A percentile compares a stretch with the other conserved stretches of the same genome.
phyloP scores from a whole-genome alignment of 169 alveolate species.

The Eimeria praecox region DNA sequence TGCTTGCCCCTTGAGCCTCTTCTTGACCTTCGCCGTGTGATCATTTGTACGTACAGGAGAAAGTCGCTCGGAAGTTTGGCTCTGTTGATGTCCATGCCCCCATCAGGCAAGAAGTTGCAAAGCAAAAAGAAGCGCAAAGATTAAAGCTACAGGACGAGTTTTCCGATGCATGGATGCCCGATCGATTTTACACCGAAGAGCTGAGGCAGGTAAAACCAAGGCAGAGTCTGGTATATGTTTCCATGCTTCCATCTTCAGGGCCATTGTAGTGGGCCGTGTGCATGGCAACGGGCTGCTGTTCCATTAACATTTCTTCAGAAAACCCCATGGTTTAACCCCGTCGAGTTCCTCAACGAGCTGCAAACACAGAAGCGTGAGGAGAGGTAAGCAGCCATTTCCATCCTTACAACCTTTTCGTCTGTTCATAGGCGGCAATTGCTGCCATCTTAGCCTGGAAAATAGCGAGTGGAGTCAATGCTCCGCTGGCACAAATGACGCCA shows the following conservation, averaged over 20 bases:
- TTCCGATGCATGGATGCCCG: constrained; percentile 71
- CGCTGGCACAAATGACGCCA: not conserved
- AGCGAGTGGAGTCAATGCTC: not conserved
- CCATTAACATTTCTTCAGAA: not conserved
- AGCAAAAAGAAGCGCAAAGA: constrained; percentile 36
- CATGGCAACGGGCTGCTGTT: not conserved
- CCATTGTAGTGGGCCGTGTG: not conserved
- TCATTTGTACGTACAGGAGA: constrained; percentile 17
- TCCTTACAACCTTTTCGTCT: not conserved
- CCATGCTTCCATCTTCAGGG: not conserved
- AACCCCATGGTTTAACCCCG: constrained; percentile 74
- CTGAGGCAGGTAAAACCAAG: constrained; percentile 20
- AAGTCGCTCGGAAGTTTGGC: constrained; percentile 59
- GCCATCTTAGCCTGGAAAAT: not conserved
- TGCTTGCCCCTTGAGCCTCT: not conserved
- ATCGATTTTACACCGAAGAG: constrained; percentile 56
- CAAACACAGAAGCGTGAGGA: constrained; percentile 18
- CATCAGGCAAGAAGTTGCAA: constrained; percentile 31
- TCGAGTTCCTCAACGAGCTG: constrained; percentile 71
- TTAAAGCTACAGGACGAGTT: constrained; percentile 39
- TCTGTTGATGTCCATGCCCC: constrained; percentile 67
- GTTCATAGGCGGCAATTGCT: not conserved
- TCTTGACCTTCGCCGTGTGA: not conserved
- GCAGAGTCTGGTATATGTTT: not conserved
- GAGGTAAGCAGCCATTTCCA: constrained; percentile 7